These are phyloP conservation scores for Lasiodiplodia hormozganensis DNA, from an alignment of 2,329 filamentous ascomycete genomes.

Conservation along the genomic window DNA sequence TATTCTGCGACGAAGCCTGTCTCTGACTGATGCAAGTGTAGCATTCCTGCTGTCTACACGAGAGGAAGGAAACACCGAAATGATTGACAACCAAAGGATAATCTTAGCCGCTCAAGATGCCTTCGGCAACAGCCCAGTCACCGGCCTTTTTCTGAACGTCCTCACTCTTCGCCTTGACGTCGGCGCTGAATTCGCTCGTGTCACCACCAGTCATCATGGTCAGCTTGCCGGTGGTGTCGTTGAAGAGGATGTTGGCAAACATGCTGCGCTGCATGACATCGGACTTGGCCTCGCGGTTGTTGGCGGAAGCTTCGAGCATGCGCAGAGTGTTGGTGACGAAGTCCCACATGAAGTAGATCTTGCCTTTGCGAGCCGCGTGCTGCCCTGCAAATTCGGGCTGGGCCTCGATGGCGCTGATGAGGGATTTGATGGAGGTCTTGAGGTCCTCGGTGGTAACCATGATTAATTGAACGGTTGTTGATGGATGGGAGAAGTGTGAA, in stretches of 20 bases:
- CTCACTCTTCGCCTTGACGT: conserved; percentile 16
- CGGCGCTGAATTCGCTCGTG: conserved; percentile 14
- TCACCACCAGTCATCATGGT: conserved; percentile 13
- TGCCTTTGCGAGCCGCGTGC: neutral
- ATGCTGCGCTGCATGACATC: conserved; percentile 27
- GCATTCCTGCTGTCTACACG: neutral
- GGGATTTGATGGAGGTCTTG: conserved; percentile 4
- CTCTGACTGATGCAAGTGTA: neutral
- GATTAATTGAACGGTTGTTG: neutral
- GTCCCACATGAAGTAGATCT: conserved; percentile 27
- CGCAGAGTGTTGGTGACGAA: conserved; percentile 16
- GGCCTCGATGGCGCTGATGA: conserved; percentile 19
- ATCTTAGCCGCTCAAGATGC: conserved; percentile 3
- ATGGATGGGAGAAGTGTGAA: neutral
- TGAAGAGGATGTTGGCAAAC: conserved; percentile 24
- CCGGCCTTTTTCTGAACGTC: conserved; percentile 16
- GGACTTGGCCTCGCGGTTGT: conserved; percentile 7
- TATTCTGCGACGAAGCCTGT: neutral
- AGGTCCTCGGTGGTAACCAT: neutral
- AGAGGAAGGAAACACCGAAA: neutral
- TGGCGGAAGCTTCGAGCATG: conserved; percentile 12
- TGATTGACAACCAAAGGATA: neutral
- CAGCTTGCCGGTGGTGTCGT: conserved; percentile 25
- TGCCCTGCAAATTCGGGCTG: conserved; percentile 1
- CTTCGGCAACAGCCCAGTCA: conserved; percentile 3